A percentile compares a stretch with the other conserved stretches of the same genome.
phyloP scores from a whole-genome alignment of 345 rosid genomes.

The Cochlearia excelsa region DNA sequence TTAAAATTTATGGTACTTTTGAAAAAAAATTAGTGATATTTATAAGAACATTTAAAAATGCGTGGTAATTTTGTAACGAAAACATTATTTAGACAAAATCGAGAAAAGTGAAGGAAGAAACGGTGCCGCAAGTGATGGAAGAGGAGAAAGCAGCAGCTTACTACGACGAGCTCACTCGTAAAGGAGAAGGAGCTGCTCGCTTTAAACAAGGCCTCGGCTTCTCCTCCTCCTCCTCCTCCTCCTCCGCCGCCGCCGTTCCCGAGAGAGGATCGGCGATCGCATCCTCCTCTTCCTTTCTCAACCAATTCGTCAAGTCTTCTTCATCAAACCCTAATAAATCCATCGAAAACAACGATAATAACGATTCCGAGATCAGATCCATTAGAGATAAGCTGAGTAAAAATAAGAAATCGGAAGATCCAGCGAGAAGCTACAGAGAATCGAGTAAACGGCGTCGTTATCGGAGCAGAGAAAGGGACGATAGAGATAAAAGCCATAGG shows the following conservation, averaged over 20 bases:
- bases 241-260: slow-evolving; percentile 41
- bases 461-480: slow-evolving; percentile 36
- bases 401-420: slow-evolving; percentile 44
- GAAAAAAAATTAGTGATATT: too few species aligned
- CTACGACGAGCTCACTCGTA: slow-evolving; percentile 78
- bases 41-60: too few species aligned
- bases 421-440: slow-evolving; percentile 32
- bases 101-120: too few species aligned
- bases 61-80: too few species aligned
- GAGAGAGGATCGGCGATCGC: slow-evolving; percentile 47
- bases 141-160: slow-evolving; percentile 78
- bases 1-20: too few species aligned
- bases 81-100: too few species aligned
- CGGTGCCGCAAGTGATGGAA: slow-evolving; percentile 59
- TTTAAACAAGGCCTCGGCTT: slow-evolving; percentile 97
- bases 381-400: slow-evolving; percentile 72
- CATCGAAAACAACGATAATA: slow-evolving; percentile 41
- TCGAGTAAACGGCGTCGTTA: slow-evolving; percentile 34
- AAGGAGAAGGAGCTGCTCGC: slow-evolving; percentile 92
- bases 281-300: slow-evolving; percentile 66
- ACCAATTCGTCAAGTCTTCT: slow-evolving; percentile 69
- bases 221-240: slow-evolving; percentile 46
- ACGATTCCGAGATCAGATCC: slow-evolving; percentile 60
- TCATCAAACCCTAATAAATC: slow-evolving; percentile 60
- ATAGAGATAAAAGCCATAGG: slow-evolving; percentile 39